Evolutionary conservation across 1,139 yeast genomes (phyloP).

Genomic region (Geotrichum restrictum): DNA sequence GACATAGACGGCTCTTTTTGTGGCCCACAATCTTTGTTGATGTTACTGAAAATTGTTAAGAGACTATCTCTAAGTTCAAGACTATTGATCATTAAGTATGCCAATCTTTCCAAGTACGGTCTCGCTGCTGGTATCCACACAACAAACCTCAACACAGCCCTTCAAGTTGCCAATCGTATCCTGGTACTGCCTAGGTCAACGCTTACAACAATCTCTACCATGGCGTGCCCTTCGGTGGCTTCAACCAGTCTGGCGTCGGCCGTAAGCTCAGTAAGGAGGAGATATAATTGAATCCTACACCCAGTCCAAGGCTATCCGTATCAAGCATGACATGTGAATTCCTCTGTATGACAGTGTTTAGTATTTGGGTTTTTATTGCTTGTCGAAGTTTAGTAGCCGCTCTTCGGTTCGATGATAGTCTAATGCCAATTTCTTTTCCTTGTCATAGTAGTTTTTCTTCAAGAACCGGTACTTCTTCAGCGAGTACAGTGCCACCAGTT

Average conservation of each 20-base stretch:
- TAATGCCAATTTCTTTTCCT: constrained; percentile 6
- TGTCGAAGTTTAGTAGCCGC: constrained; percentile 1
- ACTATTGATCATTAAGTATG: constrained; percentile 61
- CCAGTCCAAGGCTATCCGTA: constrained; percentile 63
- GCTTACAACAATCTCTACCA: constrained; percentile 77
- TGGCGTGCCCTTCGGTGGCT: constrained; percentile 73
- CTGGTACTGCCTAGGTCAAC: constrained; percentile 80
- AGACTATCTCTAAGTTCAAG: constrained; percentile 72
- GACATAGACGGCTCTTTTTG: constrained; percentile 65
- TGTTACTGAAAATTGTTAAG: constrained; percentile 61
- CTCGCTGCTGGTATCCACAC: too few species aligned
- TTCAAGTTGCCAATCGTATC: constrained; percentile 60
- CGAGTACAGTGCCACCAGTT: constrained; percentile 37
- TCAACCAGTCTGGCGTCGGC: constrained; percentile 78
- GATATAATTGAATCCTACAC: constrained; percentile 66
- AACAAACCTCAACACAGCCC: constrained; percentile 52
- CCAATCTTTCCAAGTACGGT: constrained; percentile 74
- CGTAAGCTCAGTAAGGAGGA: constrained; percentile 84
- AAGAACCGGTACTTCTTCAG: constrained; percentile 38
- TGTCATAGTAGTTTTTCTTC: constrained; percentile 33
- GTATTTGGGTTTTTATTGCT: background rate
- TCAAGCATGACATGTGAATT: constrained; percentile 20
- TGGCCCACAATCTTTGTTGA: constrained; percentile 76
- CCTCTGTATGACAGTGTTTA: background rate
- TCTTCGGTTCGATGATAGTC: background rate